phyloP scores from a whole-genome alignment of 1,139 yeast genomes.

The Kodamaea derodonti region DNA sequence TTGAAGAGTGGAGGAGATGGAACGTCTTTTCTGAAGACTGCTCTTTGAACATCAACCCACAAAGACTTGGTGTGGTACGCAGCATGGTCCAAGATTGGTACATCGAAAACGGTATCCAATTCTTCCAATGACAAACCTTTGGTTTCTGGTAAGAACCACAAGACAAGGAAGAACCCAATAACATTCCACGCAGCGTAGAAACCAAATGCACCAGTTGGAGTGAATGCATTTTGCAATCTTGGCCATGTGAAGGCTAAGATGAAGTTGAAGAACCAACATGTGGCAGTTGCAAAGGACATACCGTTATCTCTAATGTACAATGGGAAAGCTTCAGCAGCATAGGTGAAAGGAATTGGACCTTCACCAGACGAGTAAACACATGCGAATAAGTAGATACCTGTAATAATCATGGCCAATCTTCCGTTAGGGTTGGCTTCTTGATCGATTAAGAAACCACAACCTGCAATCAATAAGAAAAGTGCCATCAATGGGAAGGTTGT shows the following conservation, averaged over 20 bases:
- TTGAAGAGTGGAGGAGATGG: conserved; percentile 51
- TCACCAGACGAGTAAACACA: conserved; percentile 79
- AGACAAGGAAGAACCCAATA: conserved; percentile 65
- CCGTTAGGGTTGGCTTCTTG: conserved; percentile 38
- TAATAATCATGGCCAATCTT: conserved; percentile 60
- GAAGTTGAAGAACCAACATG: conserved; percentile 84
- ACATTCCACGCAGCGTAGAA: conserved; percentile 88
- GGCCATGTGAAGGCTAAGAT: conserved; percentile 85
- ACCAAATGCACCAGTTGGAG: conserved; percentile 82
- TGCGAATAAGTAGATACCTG: conserved; percentile 72
- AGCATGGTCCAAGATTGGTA: conserved; percentile 53
- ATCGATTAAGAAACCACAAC: conserved; percentile 70
- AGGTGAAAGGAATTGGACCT: conserved; percentile 90
- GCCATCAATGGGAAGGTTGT: conserved; percentile 76
- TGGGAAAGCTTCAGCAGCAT: conserved; percentile 86
- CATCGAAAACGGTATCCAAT: conserved; percentile 65
- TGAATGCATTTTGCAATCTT: conserved; percentile 58
- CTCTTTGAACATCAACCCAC: conserved; percentile 41
- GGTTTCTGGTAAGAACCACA: conserved; percentile 68
- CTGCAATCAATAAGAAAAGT: conserved; percentile 63
- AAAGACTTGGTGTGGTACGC: conserved; percentile 48
- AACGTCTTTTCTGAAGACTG: conserved; percentile 39
- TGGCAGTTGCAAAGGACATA: conserved; percentile 80
- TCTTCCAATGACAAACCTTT: conserved; percentile 69
- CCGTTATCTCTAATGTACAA: conserved; percentile 82